Conservation (phyloP, 2,329 filamentous ascomycete genomes). For the Colletotrichum tabaci region DNA sequence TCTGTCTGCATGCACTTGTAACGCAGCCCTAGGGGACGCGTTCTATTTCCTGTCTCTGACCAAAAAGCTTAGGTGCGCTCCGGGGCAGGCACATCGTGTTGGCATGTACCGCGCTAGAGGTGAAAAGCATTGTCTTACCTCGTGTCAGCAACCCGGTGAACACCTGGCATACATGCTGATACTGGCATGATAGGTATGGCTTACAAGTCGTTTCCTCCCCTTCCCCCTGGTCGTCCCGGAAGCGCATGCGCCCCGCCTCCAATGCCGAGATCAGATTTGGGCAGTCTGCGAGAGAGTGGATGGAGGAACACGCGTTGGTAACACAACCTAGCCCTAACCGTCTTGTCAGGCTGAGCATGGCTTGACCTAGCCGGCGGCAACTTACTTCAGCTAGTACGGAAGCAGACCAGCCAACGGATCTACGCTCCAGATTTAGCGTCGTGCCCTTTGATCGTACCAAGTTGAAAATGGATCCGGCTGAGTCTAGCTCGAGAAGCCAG, state of each 20-base stretch:
- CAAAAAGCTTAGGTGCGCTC: background rate
- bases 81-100: background rate
- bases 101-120: slow-evolving; percentile 10
- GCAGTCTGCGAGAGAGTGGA: background rate
- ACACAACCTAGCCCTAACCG: slow-evolving; percentile 3
- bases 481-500: background rate
- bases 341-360: background rate
- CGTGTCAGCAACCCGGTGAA: slow-evolving; percentile 8
- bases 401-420: background rate
- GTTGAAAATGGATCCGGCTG: background rate
- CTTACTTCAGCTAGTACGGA: background rate
- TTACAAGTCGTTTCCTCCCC: background rate
- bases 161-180: background rate
- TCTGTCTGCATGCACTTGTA: slow-evolving; percentile 22
- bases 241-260: background rate
- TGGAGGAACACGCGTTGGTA: background rate
- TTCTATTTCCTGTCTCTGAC: background rate
- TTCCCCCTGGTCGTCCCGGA: background rate
- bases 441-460: too few relatives aligned
- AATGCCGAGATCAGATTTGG: background rate
- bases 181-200: background rate
- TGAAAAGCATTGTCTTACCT: slow-evolving; percentile 22
- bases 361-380: background rate
- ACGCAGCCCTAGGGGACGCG: background rate
- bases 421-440: background rate